Evolutionary conservation across 2,329 filamentous ascomycete species (phyloP).

Genomic region (Dothideomycetes sp.): DNA sequence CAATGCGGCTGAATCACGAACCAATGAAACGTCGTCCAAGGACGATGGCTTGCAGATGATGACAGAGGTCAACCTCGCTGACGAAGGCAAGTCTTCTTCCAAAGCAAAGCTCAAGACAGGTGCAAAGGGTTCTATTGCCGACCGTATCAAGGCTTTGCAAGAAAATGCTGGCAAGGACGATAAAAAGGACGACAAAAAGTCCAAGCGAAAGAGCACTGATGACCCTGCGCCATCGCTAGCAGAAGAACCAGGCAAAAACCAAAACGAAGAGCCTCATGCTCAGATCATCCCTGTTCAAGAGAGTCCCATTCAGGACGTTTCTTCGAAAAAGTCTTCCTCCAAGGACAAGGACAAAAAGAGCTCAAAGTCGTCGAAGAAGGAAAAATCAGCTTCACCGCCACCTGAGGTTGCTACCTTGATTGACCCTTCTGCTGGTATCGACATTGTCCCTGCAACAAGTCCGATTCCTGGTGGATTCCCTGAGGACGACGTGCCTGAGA

Average conservation of each 20-base stretch:
- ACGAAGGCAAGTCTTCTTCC: constrained; percentile 31
- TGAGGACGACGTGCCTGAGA: constrained; percentile 23
- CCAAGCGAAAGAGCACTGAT: constrained; percentile 6
- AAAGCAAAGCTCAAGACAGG: constrained; percentile 27
- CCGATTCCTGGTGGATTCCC: constrained; percentile 38
- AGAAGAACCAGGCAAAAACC: no score
- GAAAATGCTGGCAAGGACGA: constrained; percentile 21
- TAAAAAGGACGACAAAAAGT: constrained; percentile 12
- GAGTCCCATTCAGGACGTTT: constrained; percentile 5
- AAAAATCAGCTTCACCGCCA: constrained; percentile 1
- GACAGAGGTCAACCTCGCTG: constrained; percentile 31
- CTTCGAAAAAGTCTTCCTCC: constrained; percentile 8
- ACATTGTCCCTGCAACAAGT: constrained; percentile 19
- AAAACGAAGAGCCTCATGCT: neutral
- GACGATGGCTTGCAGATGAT: constrained; percentile 26
- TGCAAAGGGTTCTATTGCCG: constrained; percentile 37
- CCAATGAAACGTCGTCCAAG: constrained; percentile 30
- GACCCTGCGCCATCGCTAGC: constrained; percentile 10
- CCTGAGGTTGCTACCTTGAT: neutral
- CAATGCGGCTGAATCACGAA: constrained; percentile 29
- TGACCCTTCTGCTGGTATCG: constrained; percentile 4
- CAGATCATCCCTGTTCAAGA: constrained; percentile 2
- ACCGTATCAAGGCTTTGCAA: constrained; percentile 39
- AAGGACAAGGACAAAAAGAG: constrained; percentile 13
- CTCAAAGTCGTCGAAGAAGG: constrained; percentile 9